Base-by-base conservation (phyloP, 2,329 filamentous ascomycete genomes). In the Pseudogymnoascus pannorum region DNA sequence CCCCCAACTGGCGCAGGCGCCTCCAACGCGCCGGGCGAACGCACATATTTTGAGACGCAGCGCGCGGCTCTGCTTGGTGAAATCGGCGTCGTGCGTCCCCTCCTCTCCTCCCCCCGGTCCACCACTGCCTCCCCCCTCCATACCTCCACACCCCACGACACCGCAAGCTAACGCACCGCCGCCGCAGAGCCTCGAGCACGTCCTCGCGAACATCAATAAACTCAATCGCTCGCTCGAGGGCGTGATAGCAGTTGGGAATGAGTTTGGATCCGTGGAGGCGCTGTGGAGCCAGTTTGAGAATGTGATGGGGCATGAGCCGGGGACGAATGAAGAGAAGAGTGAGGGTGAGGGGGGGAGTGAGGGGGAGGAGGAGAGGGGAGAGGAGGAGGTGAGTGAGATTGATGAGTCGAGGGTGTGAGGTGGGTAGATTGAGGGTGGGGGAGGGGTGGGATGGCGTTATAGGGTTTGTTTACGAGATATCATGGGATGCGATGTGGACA, bases 261-360 rank as follows among this genome's bases (percentile, higher is more conserved):
- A 99, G 71, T 97, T 99, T 76, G 87, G 89, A n/a, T 92, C 91
- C 3, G 94, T 99, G 44, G 94, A 99, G 75, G 92, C 91, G 29
- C 81, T 99, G 14, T 99, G 94, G 94, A 95, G 90, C 38, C 91
- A 96, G 70, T 97, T 99, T 71, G 94, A 99, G 77, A 89, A 87
- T 67, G 92, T 97, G 68, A 97, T 97, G 92, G 90, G 85, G 7
- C 90, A 88, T 70, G 82, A 88, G 61, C 75, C 77, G 2, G 77
- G 76, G 58, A 69, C 71, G 2, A 65, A 71, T 16, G 70, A 66
- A 11, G 67, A 70, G 14, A 65, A 66, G 33, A 60, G 65, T 67
- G 68, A 72, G 42, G 69, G 64, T 60, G 51, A 68, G 68, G 38
- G 38, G 16, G 38, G 38, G 18, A 35, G 64, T 16, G 58, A 65